Evolutionary conservation across 352 stramenopile species (phyloP), one percentile per base, ranked within the genome.

Genomic region (Phytophthora idaei): DNA sequence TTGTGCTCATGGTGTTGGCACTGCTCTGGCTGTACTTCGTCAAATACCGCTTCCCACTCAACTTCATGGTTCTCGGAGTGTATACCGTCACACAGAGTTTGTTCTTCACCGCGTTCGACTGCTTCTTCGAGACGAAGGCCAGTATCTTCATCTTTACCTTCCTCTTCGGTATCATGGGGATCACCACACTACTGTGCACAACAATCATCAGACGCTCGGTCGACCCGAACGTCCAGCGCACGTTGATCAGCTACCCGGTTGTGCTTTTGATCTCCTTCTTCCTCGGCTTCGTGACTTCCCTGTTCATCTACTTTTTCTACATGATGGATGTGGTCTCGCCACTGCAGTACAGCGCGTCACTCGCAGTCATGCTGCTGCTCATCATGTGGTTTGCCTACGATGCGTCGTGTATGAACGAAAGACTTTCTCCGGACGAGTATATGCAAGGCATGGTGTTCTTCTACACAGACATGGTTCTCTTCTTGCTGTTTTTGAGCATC

Each of bases 391-490:
- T 93, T 31, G 81, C 84, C 9, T 91, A 89, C 67, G 82, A 93
- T 50, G 84, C 84, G 1, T 86, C 78, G 7, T 91, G 82, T 61
- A 90, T 91, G 82, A 90, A 93, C 68, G 80, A 93, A 52, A 71
- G 81, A 1, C 71, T 93, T 4, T 87, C 81, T 14, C 84, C 82
- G 5, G 84, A 93, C 67, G 84, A 93, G 67, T 93, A 91, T 69
- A 91, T 93, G 84, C 83, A 90, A 57, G 84, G 84, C 53, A 87
- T 92, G 82, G 80, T 93, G 17, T 90, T 90, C 67, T 93, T 90
- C 69, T 93, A 93, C 72, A 93, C 85, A 3, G 85, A 93, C 56
- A 90, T 91, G 75, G 82, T 90, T 54, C 77, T 93, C 10, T 93
- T 91, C 73, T 47, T 93, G 36, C 61, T 91, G 44, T 93, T 93